Evolutionary conservation across 1,284 basidiomycete genomes (phyloP), one percentile per base, ranked within the genome.

Genomic region (Quambalaria eucalypti): DNA sequence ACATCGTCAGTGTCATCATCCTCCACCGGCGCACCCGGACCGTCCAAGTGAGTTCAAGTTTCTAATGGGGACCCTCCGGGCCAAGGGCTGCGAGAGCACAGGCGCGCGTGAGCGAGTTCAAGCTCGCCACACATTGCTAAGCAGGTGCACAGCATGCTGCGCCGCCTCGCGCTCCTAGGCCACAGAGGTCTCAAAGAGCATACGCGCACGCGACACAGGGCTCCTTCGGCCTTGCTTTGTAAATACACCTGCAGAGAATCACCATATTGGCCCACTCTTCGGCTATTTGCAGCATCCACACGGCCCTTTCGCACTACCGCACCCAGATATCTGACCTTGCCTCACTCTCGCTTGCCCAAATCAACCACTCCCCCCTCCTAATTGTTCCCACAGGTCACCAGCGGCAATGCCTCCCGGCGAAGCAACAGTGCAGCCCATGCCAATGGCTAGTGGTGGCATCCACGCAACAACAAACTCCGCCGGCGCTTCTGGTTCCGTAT

Each of bases 391-490:
- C 21, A 5, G 16, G 16, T 5, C 36, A 5, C 4, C 10, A 39
- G 36, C n/a, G n/a, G n/a, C n/a, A 39, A 39, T 21, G 21, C 16
- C 16, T 39, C 16, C 16, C 10, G 36, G 36, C 36, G 36, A 10
- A 12, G 16, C 36, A 14, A 39, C 36, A 3, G 36, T 39, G 21
- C 36, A 39, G 21, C 64, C 64, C 1, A 51, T 66, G 7, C 57
- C 64, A 25, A 61, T 66, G 61, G 42, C 61, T 2, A 36, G 51
- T 7, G 55, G 59, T 38, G 64, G 51, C 1, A 30, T 58, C 30
- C 56, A 62, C 47, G 16, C 56, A 55, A 14, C 60, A 62, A 33
- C 31, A 8, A 21, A 12, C 3, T 12, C 12, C 4, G 19, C 21
- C 19, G 42, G 42, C 2, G 21, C 25, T 14, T 23, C 21, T 21